Percentiles rank a stretch among this genome's conserved stretches.
Evolutionary conservation across 305 asterid genomes (phyloP).

Genomic region (Rubia peregrina): DNA sequence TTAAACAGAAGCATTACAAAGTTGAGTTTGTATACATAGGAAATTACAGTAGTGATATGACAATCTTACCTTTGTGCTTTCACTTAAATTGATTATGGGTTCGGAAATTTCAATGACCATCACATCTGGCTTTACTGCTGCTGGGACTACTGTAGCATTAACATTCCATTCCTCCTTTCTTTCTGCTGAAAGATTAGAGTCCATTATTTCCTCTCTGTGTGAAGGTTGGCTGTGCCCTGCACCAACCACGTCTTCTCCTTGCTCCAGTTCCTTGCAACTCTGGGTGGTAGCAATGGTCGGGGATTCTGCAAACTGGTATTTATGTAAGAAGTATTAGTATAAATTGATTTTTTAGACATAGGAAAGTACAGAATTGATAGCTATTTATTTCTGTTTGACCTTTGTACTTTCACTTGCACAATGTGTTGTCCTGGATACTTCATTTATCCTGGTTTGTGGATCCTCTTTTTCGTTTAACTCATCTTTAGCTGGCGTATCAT

Average conservation of each 20-base stretch:
- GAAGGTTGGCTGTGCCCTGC: background rate
- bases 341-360: too few species aligned
- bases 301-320: too few species aligned
- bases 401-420: conserved; percentile 26
- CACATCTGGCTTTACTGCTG: background rate
- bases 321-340: too few species aligned
- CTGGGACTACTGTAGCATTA: conserved; percentile 19
- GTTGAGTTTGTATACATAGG: background rate
- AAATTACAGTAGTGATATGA: background rate
- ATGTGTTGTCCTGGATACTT: conserved; percentile 5
- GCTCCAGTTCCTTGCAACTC: conserved; percentile 13
- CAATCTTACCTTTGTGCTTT: conserved; percentile 1
- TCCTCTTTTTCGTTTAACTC: background rate
- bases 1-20: background rate
- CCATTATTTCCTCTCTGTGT: conserved; percentile 10
- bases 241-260: conserved; percentile 13
- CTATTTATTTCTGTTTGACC: conserved; percentile 13
- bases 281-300: too few species aligned
- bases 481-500: background rate
- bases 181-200: conserved; percentile 14
- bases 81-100: background rate
- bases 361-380: too few species aligned
- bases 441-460: background rate
- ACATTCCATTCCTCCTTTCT: background rate
- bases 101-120: background rate